Evolutionary conservation across 371 early-diverging fungal genomes (phyloP), one percentile per base, ranked within the genome.

Genomic region (Mortierella polycephala): DNA sequence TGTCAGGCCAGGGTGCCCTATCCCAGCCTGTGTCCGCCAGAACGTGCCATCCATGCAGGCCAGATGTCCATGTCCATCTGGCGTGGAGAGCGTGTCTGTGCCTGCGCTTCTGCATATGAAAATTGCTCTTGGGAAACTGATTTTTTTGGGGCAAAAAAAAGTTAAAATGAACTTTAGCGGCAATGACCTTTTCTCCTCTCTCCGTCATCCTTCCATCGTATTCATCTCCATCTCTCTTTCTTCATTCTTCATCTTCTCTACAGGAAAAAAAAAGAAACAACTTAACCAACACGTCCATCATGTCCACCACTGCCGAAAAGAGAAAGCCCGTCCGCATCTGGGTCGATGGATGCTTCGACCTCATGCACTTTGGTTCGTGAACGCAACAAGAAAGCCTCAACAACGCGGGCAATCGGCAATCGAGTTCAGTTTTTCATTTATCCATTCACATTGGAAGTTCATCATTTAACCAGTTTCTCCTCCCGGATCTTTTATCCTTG

Each of bases 341-440:
- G 94, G 93, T 94, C 42, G 98, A 97, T 82, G 97, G 97, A 40
- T 96, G 96, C 81, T 98, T 96, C 83, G 98, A 97, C 87, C 88
- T 97, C 88, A 96, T 96, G 92, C 97, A 97, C 84, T 74, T 74
- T 69, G 74, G 71, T 71, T 41, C 55, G 64, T 70, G 46, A 16
- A 5, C 41, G 10, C 57, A 16, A 46, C 46, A 10, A 47, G 23
- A 14, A 10, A 16, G 8, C 20, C 5, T 0, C 13, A 46, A 16
- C 13, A 1, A 16, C 16, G 46, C 10, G 10, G 1, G 16, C 46
- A 46, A 46, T 16, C 46, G 10, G 0, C 0, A 4, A 16, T 13
- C 13, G 16, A 4, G 13, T 16, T 46, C 46, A 16, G 46, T 16
- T n/a, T 46, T 46, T 45, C 4, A 39, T 3, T 41, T 10, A 46